Evolutionary conservation across 2,329 filamentous ascomycete species (phyloP).

Genomic region (Aspergillus jensenii): DNA sequence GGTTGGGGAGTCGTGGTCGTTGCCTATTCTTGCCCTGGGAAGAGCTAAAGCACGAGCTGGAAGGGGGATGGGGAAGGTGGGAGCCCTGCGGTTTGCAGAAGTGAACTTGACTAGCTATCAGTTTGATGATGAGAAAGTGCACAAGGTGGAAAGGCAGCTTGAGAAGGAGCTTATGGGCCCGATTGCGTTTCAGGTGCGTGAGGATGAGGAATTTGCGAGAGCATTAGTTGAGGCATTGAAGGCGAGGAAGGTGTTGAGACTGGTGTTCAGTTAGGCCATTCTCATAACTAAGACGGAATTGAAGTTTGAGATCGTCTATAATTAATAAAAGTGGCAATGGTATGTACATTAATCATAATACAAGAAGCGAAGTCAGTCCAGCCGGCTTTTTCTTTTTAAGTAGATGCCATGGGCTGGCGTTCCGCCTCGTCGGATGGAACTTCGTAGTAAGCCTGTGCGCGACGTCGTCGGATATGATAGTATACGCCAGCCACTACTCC

Average conservation of each 20-base stretch:
- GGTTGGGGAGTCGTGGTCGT: conserved; percentile 23
- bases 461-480: conserved; percentile 22
- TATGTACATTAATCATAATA: conserved; percentile 7
- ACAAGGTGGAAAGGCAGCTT: conserved; percentile 14
- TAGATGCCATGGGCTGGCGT: conserved; percentile 19
- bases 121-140: conserved; percentile 10
- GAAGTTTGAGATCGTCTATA: not conserved
- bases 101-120: conserved; percentile 9
- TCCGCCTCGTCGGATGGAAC: conserved; percentile 29
- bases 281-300: not conserved
- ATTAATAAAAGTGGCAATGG: not conserved
- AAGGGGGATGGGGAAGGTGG: not conserved
- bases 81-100: conserved; percentile 14
- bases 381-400: not conserved
- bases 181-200: conserved; percentile 13
- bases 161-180: conserved; percentile 22
- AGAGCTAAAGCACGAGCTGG: not conserved
- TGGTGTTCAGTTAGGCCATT: conserved; percentile 5
- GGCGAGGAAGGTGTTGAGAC: conserved; percentile 16
- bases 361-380: not conserved
- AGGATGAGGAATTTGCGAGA: conserved; percentile 18
- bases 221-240: conserved; percentile 14
- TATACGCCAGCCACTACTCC: conserved; percentile 24
- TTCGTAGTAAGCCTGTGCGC: conserved; percentile 27
- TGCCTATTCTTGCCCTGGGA: conserved; percentile 19